Evolutionary conservation across 345 rosid genomes (phyloP), one percentile per base, ranked within the genome.

Genomic region (Populus euphratica): DNA sequence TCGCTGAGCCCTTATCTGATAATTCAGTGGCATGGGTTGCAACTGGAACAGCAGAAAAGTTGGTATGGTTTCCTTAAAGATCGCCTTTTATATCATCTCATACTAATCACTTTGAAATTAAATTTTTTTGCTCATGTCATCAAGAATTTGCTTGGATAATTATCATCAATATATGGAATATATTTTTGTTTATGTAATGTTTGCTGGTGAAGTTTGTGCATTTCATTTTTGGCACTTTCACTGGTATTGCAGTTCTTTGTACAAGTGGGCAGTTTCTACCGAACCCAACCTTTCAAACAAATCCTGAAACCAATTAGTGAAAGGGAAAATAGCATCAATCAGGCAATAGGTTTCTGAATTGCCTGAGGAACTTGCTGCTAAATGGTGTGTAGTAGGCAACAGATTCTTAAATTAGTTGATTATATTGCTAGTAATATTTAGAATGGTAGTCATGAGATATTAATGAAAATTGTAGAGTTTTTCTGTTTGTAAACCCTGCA

Each of bases 1-100:
- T 96, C 85, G 98, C 99, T 52, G 99, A 96, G 81, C 76, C 89
- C 47, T 74, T 83, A 61, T 70, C 95, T 76, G 97, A 96, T 75
- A 90, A 79, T 84, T 83, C 97, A 78, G 90, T 81, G 64, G 82
- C 89, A 38, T 87, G 93, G 94, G 80, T 83, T 79, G 83, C 84
- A 52, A 75, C 79, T 78, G 91, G 86, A 71, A 82, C 81, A 3
- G 81, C 85, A 25, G 97, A 90, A 79, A 91, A 87, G 74, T 82
- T 84, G 97, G 98, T 94, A 90, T 66, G 83, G 59, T 77, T 76
- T 68, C 29, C 25, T 38, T 65, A 31, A 18, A 23, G 49, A 7
- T 56, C 27, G 5, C 41, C 27, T 39, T n/a, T 73, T 76, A 27
- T 20, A 9, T 69, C 35, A 5, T 27, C 36, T 77, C 25, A 21